Percentiles rank a stretch among this genome's conserved stretches.
These are phyloP conservation scores for Talaromyces sp. DNA, from an alignment of 2,329 filamentous ascomycete genomes.

Conservation along the genomic window DNA sequence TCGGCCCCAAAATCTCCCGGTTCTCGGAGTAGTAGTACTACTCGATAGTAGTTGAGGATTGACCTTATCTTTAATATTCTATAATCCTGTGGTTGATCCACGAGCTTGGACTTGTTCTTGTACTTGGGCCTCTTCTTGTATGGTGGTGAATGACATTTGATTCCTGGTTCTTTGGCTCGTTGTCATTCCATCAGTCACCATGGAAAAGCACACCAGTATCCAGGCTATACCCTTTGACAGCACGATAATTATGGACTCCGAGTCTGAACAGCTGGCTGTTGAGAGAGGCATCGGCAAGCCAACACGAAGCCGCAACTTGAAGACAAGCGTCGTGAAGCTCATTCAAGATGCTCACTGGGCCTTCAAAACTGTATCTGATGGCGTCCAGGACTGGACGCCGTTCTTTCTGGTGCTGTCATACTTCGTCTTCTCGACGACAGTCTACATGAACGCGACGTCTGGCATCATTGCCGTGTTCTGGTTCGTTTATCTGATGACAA, in stretches of 20 bases:
- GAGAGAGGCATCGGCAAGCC: background rate
- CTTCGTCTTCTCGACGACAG: slow-evolving; percentile 35
- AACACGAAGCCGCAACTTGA: slow-evolving; percentile 2
- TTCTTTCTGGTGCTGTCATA: slow-evolving; percentile 37
- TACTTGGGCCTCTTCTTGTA: background rate
- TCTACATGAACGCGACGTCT: slow-evolving; percentile 36
- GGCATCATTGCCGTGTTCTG: slow-evolving; percentile 36
- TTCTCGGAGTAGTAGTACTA: background rate
- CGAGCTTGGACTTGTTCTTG: background rate
- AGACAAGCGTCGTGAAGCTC: slow-evolving; percentile 6
- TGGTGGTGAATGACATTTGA: background rate
- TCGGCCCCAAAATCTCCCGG: background rate
- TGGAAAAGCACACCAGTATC: slow-evolving; percentile 6
- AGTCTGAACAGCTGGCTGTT: background rate
- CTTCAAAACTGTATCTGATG: slow-evolving; percentile 8
- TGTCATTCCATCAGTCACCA: background rate
- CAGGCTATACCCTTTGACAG: slow-evolving; percentile 1
- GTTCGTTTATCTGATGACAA: slow-evolving; percentile 40
- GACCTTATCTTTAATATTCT: background rate
- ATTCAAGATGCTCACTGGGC: slow-evolving; percentile 8
- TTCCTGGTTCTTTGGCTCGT: background rate
- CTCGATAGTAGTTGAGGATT: background rate
- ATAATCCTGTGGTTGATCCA: background rate
- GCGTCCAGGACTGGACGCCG: slow-evolving; percentile 34
- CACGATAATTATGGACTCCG: background rate